A percentile compares a stretch with the other conserved stretches of the same genome.
These are phyloP conservation scores for Chrysosporium queenslandicum DNA, from an alignment of 2,329 filamentous ascomycete species.

Conservation along the genomic window DNA sequence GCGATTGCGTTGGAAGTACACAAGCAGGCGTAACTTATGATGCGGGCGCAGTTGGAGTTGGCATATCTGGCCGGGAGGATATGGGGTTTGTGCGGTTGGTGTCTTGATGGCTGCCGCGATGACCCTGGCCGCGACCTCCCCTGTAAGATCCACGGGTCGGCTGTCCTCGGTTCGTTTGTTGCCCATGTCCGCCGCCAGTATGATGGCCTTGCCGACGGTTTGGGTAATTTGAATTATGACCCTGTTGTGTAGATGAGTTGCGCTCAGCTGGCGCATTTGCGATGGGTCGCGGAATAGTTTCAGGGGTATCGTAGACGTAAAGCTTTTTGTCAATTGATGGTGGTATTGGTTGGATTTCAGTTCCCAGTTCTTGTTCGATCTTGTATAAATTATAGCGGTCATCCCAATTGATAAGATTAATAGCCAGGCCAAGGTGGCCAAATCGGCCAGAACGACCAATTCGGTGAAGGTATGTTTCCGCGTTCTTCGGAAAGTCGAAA, in stretches of 20 bases:
- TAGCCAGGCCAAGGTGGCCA: slow-evolving; percentile 91
- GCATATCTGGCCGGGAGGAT: slow-evolving; percentile 19
- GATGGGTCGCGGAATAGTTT: slow-evolving; percentile 81
- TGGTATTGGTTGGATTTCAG: slow-evolving; percentile 95
- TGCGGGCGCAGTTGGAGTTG: slow-evolving; percentile 12
- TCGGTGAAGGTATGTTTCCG: slow-evolving; percentile 94
- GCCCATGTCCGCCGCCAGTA: slow-evolving; percentile 24
- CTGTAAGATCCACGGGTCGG: slow-evolving; percentile 33
- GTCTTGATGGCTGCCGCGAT: slow-evolving; percentile 31
- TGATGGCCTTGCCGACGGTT: slow-evolving; percentile 30
- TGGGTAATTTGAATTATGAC: slow-evolving; percentile 24
- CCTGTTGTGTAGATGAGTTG: slow-evolving; percentile 17
- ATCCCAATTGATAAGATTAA: slow-evolving; percentile 99
- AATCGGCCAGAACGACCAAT: slow-evolving; percentile 97
- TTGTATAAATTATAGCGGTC: slow-evolving; percentile 98
- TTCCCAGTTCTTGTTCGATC: slow-evolving; percentile 93
- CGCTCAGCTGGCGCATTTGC: slow-evolving; percentile 42
- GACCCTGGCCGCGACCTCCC: slow-evolving; percentile 36
- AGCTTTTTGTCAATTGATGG: slow-evolving; percentile 91
- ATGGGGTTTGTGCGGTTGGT: slow-evolving; percentile 22
- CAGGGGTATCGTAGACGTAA: slow-evolving; percentile 95
- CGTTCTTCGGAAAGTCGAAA: slow-evolving; percentile 99
- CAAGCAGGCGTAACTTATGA: slow-evolving; percentile 6
- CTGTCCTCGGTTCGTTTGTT: slow-evolving; percentile 31
- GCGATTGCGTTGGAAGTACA: no score